Conservation (phyloP, 208 protist genomes). For the Leishmania turanica region DNA sequence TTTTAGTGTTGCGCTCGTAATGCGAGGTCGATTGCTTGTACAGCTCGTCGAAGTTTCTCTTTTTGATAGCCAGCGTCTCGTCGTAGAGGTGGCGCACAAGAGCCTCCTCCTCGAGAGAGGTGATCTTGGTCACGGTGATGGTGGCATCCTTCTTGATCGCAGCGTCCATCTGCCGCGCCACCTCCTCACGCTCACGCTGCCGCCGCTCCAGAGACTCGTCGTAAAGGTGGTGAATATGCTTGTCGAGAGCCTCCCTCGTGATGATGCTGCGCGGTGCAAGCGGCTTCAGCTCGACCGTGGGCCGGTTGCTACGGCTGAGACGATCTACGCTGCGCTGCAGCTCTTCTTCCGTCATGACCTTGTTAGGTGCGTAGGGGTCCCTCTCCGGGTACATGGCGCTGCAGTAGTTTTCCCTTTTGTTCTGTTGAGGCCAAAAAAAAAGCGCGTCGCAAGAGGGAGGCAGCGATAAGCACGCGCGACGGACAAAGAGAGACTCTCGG, state of each 20-base stretch:
- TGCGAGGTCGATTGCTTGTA: constrained; percentile 39
- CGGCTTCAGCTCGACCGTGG: constrained; percentile 49
- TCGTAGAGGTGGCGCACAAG: constrained; percentile 78
- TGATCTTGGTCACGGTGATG: constrained; percentile 34
- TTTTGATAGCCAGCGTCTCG: constrained; percentile 54
- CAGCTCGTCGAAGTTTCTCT: constrained; percentile 53
- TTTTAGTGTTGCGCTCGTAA: constrained; percentile 37
- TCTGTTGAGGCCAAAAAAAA: neutral
- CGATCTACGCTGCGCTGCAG: constrained; percentile 74
- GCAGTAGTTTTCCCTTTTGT: neutral
- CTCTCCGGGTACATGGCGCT: constrained; percentile 20
- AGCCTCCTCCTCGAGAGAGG: constrained; percentile 40
- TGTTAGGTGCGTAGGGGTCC: constrained; percentile 12
- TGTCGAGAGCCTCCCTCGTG: constrained; percentile 50
- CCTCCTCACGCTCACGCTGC: constrained; percentile 44
- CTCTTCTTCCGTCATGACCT: constrained; percentile 61
- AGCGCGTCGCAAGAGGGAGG: neutral
- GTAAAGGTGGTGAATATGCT: constrained; percentile 81
- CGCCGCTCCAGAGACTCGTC: constrained; percentile 75
- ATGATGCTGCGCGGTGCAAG: constrained; percentile 43
- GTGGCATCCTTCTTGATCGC: constrained; percentile 49
- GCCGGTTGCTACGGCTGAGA: constrained; percentile 41
- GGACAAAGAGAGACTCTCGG: neutral
- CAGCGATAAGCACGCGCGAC: neutral
- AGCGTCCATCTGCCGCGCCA: constrained; percentile 49